A percentile compares a stretch with the other conserved stretches of the same genome.
Conservation (phyloP, 2,329 filamentous ascomycete species). For the Fusarium secorum region DNA sequence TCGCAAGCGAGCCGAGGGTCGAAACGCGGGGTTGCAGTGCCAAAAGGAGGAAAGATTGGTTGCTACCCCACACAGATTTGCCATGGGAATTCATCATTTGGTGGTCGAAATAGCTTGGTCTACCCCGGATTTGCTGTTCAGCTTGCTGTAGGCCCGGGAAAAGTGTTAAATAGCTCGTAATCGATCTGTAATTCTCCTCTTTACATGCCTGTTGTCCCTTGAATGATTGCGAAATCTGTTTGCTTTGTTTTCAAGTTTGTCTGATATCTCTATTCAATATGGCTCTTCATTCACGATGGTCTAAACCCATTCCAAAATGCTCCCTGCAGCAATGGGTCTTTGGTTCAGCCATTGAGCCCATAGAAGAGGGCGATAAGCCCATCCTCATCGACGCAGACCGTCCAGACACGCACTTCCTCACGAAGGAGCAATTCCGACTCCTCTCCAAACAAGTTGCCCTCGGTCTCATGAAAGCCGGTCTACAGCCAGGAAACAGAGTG, state of each 20-base stretch:
- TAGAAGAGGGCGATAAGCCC: constrained; percentile 49
- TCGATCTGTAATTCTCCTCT: neutral
- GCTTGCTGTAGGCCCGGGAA: neutral
- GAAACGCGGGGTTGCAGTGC: constrained; percentile 22
- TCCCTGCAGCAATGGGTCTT: constrained; percentile 66
- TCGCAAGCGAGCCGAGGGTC: constrained; percentile 8
- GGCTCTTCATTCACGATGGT: constrained; percentile 58
- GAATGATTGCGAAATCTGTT: neutral
- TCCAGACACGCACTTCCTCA: constrained; percentile 73
- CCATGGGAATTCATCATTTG: neutral
- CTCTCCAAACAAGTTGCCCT: constrained; percentile 76
- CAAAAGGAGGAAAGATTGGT: constrained; percentile 23
- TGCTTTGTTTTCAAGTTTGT: neutral
- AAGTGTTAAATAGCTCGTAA: constrained; percentile 10
- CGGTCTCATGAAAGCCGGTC: constrained; percentile 69
- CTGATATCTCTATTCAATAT: constrained; percentile 41
- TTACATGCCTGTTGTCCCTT: neutral
- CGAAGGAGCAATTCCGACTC: constrained; percentile 68
- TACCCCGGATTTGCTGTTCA: constrained; percentile 15
- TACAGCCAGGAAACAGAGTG: constrained; percentile 73
- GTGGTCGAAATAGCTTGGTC: neutral
- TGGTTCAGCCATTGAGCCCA: constrained; percentile 51
- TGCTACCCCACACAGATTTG: constrained; percentile 12
- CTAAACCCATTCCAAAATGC: constrained; percentile 53
- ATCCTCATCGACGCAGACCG: constrained; percentile 70